Base-by-base conservation (phyloP, 2,329 filamentous ascomycete genomes). In the Aspergillus jensenii region DNA sequence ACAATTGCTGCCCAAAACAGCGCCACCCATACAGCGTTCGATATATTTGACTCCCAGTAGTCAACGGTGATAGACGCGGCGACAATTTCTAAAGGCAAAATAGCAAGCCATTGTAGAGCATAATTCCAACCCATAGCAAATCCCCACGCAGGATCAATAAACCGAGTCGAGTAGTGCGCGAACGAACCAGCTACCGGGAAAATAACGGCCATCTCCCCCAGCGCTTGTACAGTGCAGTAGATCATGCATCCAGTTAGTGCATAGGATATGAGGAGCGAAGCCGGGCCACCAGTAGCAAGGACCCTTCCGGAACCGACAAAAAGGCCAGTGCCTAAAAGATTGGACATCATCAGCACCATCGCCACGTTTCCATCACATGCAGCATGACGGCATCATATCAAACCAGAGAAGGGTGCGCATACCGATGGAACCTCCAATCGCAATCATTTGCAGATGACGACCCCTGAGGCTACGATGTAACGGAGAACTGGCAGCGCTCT, bases 121-220 rank as follows among this genome's bases (percentile, higher is more conserved):
- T 96, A 96, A 69, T 96, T 96, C 91, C 91, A 96, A 15, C 91
- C 92, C 90, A 96, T 96, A 47, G 91, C 90, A 70, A 96, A 96
- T 0, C 92, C 92, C 91, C 91, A 96, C 0, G 93, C 93, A 1
- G 93, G 93, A 69, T 97, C 92, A 17, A 98, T 76, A 68, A 98
- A 97, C 17, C 93, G 86, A 31, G 91, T 96, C 17, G 93, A 95
- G 77, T 93, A 97, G 7, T 91, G 88, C 1, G 91, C 91, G 71
- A 97, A 98, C 3, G 92, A 96, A 56, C 93, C 93, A 21, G 93
- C 90, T 23, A 97, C 89, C 3, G 93, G 93, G 67, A 93, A 97
- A 12, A 92, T 78, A 17, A 97, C 92, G 15, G 93, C 91, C 75
- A 98, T 85, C 75, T 98, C 93, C 62, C 93, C 93, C 25, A 98